phyloP scores from a whole-genome alignment of 768 basidiomycete genomes.

The Cystofilobasidium bisporidii region DNA sequence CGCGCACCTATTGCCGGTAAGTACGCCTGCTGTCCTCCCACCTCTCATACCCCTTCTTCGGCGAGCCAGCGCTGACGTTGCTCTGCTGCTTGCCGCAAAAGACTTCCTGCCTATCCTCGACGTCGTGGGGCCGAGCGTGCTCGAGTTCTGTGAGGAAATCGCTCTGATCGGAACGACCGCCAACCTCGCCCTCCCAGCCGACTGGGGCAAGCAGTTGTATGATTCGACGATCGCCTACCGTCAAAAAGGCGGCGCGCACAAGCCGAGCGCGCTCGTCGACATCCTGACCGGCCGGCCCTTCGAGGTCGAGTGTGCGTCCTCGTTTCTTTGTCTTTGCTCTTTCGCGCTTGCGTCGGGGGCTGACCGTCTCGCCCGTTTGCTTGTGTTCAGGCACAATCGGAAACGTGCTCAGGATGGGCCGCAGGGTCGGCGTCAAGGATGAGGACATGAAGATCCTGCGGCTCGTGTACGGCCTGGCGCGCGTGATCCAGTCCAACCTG shows the following conservation, averaged over 20 bases:
- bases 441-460: constrained; percentile 19
- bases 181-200: constrained; percentile 14
- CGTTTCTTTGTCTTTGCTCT: too few species aligned
- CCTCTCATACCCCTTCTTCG: too few species aligned
- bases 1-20: constrained; percentile 17
- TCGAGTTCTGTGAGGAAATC: constrained; percentile 26
- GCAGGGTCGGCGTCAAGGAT: constrained; percentile 9
- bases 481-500: constrained; percentile 14
- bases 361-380: too few species aligned
- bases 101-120: constrained; percentile 19
- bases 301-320: constrained; percentile 16
- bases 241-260: constrained; percentile 22
- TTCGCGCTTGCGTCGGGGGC: too few species aligned
- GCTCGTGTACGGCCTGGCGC: constrained; percentile 16
- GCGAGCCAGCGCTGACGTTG: too few species aligned
- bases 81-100: too few species aligned
- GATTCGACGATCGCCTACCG: constrained; percentile 11
- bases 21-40: too few species aligned
- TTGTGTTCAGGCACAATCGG: constrained; percentile 14
- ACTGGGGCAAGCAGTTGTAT: constrained; percentile 15
- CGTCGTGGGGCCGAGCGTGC: constrained; percentile 16
- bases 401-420: constrained; percentile 16
- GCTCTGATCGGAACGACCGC: constrained; percentile 14
- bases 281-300: constrained; percentile 23
- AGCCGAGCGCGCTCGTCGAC: constrained; percentile 25